phyloP scores from a whole-genome alignment of 2,329 filamentous ascomycete genomes.

The Biscogniauxia mediterranea region DNA sequence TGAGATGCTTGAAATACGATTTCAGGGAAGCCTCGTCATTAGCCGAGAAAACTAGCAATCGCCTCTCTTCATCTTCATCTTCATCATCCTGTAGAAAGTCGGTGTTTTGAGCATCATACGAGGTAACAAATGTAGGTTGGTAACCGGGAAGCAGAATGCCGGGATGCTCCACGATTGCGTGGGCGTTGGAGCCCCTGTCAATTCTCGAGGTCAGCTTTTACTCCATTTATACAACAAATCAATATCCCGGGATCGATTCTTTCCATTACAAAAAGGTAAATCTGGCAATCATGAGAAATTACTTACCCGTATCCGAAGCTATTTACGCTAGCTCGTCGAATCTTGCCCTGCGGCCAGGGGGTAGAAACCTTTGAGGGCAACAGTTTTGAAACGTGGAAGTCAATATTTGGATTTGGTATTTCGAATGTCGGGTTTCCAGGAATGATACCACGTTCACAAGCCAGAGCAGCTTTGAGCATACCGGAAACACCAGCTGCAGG shows the following conservation, averaged over 20 bases:
- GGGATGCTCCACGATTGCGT: conserved; percentile 6
- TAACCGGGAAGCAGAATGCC: not conserved
- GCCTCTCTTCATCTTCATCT: not conserved
- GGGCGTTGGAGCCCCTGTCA: conserved; percentile 5
- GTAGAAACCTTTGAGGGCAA: not conserved
- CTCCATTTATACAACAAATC: too few species aligned
- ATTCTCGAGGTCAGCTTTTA: too few species aligned
- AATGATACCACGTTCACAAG: conserved; percentile 5
- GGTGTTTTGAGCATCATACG: not conserved
- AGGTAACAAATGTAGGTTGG: not conserved
- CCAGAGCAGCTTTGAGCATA: conserved; percentile 6
- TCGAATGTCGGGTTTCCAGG: conserved; percentile 6
- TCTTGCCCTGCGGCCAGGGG: not conserved
- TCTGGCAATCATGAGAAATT: too few species aligned
- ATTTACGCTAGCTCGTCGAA: conserved; percentile 7
- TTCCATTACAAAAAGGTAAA: too few species aligned
- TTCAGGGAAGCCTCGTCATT: not conserved
- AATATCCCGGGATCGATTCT: too few species aligned
- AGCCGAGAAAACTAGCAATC: not conserved
- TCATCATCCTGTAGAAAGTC: too few species aligned
- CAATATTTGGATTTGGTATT: conserved; percentile 4
- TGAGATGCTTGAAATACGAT: not conserved
- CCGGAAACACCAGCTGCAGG: conserved; percentile 23
- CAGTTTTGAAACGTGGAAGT: conserved; percentile 2
- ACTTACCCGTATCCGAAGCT: conserved; percentile 7